phyloP scores from a whole-genome alignment of 805 yeast genomes.

The Wickerhamomyces pijperi region DNA sequence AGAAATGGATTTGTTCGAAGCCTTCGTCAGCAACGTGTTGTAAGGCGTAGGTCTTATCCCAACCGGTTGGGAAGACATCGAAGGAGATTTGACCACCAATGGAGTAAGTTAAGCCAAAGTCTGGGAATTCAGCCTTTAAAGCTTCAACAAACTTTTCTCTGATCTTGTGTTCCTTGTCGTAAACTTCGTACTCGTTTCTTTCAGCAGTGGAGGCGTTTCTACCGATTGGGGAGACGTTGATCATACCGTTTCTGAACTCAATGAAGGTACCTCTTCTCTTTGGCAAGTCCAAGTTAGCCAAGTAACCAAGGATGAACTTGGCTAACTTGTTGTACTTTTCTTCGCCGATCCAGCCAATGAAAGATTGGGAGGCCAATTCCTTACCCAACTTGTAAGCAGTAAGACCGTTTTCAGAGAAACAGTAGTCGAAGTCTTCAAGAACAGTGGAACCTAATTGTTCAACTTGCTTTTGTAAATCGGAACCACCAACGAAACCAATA shows the following conservation, averaged over 20 bases:
- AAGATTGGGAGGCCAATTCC: conserved; percentile 84
- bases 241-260: conserved; percentile 99
- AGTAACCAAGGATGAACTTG: conserved; percentile 75
- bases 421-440: conserved; percentile 78
- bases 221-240: conserved; percentile 96
- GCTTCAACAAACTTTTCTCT: conserved; percentile 82
- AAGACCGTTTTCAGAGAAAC: conserved; percentile 95
- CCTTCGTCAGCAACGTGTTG: conserved; percentile 83
- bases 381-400: conserved; percentile 92
- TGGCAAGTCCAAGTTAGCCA: conserved; percentile 82
- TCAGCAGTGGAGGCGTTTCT: conserved; percentile 94
- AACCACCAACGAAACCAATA: conserved; percentile 97
- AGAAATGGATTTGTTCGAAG: conserved; percentile 86
- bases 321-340: conserved; percentile 85
- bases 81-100: conserved; percentile 99
- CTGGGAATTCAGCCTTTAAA: conserved; percentile 72
- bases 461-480: conserved; percentile 85
- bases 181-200: conserved; percentile 86
- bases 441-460: conserved; percentile 88
- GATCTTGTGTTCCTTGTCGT: conserved; percentile 67
- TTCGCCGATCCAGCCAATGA: conserved; percentile 92
- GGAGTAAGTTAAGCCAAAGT: conserved; percentile 83
- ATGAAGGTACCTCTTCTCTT: conserved; percentile 97
- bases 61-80: conserved; percentile 99
- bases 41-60: conserved; percentile 98